phyloP scores from a whole-genome alignment of 1,139 yeast species.

The Geotrichum reessii region DNA sequence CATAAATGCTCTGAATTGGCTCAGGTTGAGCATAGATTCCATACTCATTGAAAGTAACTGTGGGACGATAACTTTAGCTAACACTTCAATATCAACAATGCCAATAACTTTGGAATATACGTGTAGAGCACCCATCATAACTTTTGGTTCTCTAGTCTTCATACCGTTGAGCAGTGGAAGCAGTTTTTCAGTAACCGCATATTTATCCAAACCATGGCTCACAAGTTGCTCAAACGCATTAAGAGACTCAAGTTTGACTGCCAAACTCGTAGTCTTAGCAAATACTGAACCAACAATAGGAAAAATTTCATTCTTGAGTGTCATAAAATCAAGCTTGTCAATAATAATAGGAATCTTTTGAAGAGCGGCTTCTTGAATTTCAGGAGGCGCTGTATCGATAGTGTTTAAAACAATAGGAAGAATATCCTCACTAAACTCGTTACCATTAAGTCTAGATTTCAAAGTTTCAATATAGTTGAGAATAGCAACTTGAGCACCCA shows the following conservation, averaged over 20 bases:
- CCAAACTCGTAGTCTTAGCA: slow-evolving; percentile 73
- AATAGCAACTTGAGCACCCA: slow-evolving; percentile 49
- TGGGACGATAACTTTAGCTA: slow-evolving; percentile 48
- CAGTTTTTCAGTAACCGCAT: slow-evolving; percentile 67
- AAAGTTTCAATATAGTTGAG: slow-evolving; percentile 53
- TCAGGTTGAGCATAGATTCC: slow-evolving; percentile 41
- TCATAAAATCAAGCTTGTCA: slow-evolving; percentile 59
- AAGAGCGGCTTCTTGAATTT: slow-evolving; percentile 55
- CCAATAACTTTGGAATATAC: slow-evolving; percentile 44
- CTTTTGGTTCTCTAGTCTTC: slow-evolving; percentile 71
- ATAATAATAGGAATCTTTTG: slow-evolving; percentile 43
- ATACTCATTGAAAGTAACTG: slow-evolving; percentile 45
- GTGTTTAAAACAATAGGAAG: slow-evolving; percentile 36
- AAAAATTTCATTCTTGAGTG: slow-evolving; percentile 64
- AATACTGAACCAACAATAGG: slow-evolving; percentile 70
- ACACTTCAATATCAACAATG: slow-evolving; percentile 40
- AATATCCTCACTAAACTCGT: slow-evolving; percentile 37
- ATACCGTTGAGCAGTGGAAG: slow-evolving; percentile 67
- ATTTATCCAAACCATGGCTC: slow-evolving; percentile 61
- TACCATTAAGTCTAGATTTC: slow-evolving; percentile 46
- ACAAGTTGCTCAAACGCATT: slow-evolving; percentile 57
- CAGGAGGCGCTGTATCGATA: slow-evolving; percentile 34
- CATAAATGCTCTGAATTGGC: slow-evolving; percentile 40
- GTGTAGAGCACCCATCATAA: slow-evolving; percentile 50
- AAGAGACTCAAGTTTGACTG: slow-evolving; percentile 70